These are phyloP conservation scores for Canavalia gladiata DNA, from an alignment of 306 rosid species.

Conservation along the genomic window DNA sequence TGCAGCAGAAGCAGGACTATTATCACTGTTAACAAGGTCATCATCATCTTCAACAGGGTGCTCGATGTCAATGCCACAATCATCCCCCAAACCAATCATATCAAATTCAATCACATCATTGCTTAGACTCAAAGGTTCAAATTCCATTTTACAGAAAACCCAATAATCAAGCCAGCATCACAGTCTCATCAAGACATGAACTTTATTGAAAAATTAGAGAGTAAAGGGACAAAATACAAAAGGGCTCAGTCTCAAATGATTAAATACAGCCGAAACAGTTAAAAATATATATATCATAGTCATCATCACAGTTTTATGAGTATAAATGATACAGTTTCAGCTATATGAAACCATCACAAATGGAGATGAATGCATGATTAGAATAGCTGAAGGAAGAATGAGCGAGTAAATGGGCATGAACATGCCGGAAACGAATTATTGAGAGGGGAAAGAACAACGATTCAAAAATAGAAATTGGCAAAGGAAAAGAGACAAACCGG, in stretches of 20 bases:
- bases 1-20: not conserved
- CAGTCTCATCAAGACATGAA: constrained; percentile 13
- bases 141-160: constrained; percentile 53
- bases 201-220: constrained; percentile 18
- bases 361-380: constrained; percentile 9
- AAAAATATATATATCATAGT: not conserved
- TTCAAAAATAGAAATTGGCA: not conserved
- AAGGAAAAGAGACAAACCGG: constrained; percentile 31
- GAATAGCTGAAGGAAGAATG: constrained; percentile 16
- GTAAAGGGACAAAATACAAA: not conserved
- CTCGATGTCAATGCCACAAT: constrained; percentile 51
- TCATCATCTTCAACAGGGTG: constrained; percentile 51
- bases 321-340: constrained; percentile 36
- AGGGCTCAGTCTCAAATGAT: constrained; percentile 38
- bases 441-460: not conserved
- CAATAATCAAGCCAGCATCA: constrained; percentile 39
- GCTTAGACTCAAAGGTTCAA: constrained; percentile 55
- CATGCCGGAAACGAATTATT: constrained; percentile 10
- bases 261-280: not conserved
- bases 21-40: constrained; percentile 45
- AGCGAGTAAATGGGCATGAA: constrained; percentile 4
- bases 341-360: constrained; percentile 4
- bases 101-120: constrained; percentile 61
- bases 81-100: constrained; percentile 60
- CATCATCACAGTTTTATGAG: constrained; percentile 8